Percentiles rank a stretch among this genome's conserved stretches.
Evolutionary conservation across 176 grass and related monocot species (phyloP).

Genomic region (Typha latifolia): DNA sequence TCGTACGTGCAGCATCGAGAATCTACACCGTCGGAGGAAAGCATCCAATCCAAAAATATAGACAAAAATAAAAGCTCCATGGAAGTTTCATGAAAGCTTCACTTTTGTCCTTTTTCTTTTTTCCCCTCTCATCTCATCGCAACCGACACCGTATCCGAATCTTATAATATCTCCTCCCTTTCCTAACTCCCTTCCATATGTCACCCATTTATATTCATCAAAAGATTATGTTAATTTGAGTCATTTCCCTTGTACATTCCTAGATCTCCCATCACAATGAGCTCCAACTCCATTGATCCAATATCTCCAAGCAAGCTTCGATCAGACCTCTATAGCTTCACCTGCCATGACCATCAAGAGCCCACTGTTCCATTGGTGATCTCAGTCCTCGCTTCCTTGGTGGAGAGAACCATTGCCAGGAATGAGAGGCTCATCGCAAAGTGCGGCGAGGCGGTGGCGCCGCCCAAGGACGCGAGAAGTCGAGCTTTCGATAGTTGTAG

Average conservation of each 20-base stretch:
- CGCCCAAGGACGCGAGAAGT: neutral
- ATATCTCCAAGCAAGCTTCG: constrained; percentile 39
- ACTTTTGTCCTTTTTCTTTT: constrained; percentile 14
- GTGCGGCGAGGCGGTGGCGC: neutral
- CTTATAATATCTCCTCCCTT: neutral
- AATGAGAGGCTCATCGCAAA: constrained; percentile 33
- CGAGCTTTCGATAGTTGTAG: constrained; percentile 42
- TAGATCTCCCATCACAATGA: neutral
- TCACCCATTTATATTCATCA: neutral
- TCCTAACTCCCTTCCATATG: neutral
- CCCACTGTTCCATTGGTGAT: constrained; percentile 38
- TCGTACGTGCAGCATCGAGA: too few relatives aligned
- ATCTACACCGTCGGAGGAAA: neutral
- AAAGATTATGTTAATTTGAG: too few relatives aligned
- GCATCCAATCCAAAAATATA: neutral
- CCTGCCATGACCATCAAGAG: constrained; percentile 16
- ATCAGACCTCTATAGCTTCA: constrained; percentile 31
- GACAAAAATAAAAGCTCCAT: neutral
- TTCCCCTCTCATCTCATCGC: neutral
- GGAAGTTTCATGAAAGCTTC: constrained; percentile 9
- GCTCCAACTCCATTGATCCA: neutral
- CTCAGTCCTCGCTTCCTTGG: constrained; percentile 65
- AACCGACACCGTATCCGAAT: constrained; percentile 2
- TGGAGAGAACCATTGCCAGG: constrained; percentile 61
- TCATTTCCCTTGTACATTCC: neutral